phyloP scores from a whole-genome alignment of 108 stramenopile species.

The Cyclotella sp. region DNA sequence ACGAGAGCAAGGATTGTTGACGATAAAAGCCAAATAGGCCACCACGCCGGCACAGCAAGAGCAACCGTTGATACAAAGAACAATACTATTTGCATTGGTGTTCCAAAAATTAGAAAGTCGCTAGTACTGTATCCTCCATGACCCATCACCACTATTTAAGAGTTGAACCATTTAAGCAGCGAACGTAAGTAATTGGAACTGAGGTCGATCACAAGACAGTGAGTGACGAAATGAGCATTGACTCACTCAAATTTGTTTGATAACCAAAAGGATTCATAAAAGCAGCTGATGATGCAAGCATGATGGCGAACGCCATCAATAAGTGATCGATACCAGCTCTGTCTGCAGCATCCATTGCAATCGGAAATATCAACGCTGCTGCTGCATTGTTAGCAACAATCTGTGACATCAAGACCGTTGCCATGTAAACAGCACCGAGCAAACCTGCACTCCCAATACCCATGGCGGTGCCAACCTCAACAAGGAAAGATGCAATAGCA shows the following conservation, averaged over 20 bases:
- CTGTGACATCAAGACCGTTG: conserved; percentile 80
- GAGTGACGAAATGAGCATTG: not conserved
- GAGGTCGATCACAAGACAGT: too few relatives aligned
- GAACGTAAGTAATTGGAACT: not conserved
- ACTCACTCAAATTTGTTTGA: conserved; percentile 59
- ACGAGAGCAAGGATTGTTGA: conserved; percentile 23
- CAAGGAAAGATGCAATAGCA: conserved; percentile 65
- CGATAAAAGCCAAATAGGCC: conserved; percentile 50
- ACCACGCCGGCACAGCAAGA: conserved; percentile 45
- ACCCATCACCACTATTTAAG: conserved; percentile 60
- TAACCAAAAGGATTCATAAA: conserved; percentile 80
- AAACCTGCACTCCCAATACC: conserved; percentile 75
- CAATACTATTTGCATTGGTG: conserved; percentile 76
- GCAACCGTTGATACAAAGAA: conserved; percentile 57
- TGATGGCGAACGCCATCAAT: conserved; percentile 68
- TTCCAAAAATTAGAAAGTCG: conserved; percentile 71
- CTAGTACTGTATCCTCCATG: conserved; percentile 77
- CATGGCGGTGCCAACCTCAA: conserved; percentile 56
- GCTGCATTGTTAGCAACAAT: conserved; percentile 91
- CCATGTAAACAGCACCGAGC: conserved; percentile 83
- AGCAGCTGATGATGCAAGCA: conserved; percentile 77
- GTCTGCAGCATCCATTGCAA: conserved; percentile 84
- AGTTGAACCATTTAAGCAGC: not conserved
- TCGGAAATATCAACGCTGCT: conserved; percentile 84
- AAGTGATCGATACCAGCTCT: conserved; percentile 51